phyloP scores from a whole-genome alignment of 31 red algal species.

The Odonthalia washingtoniensis region DNA sequence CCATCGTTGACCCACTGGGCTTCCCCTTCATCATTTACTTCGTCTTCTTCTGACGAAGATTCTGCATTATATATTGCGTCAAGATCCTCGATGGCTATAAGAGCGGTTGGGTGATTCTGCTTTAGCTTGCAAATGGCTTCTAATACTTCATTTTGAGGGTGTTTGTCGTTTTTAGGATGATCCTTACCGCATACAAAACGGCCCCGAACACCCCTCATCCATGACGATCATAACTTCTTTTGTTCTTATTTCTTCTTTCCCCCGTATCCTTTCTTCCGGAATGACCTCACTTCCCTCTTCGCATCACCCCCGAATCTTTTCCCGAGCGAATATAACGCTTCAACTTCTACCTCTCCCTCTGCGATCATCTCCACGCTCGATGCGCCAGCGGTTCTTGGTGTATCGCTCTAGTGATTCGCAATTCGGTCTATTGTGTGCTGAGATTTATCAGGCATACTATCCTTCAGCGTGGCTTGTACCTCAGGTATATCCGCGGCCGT shows the following conservation, averaged over 20 bases:
- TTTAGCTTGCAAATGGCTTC: not conserved
- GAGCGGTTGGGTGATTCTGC: not conserved
- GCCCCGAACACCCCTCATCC: not conserved
- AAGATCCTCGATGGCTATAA: not conserved
- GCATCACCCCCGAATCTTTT: not conserved
- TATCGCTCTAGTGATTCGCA: not conserved
- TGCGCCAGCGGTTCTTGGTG: too few species aligned
- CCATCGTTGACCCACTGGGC: too few species aligned
- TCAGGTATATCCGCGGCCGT: not conserved
- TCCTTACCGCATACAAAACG: not conserved
- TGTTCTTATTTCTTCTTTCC: not conserved
- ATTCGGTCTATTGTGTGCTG: not conserved
- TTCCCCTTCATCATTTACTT: too few species aligned
- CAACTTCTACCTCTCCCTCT: not conserved
- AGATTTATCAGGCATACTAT: not conserved
- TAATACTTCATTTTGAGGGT: not conserved
- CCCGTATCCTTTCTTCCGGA: not conserved
- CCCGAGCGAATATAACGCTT: not conserved
- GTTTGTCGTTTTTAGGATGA: not conserved
- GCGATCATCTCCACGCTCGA: not conserved
- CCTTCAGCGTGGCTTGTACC: not conserved
- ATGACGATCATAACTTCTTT: not conserved
- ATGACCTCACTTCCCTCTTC: not conserved
- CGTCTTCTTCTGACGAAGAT: too few species aligned
- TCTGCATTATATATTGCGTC: too few species aligned